These are phyloP conservation scores for Sugiyamaella valdiviana DNA, from an alignment of 805 yeast species.

Conservation along the genomic window DNA sequence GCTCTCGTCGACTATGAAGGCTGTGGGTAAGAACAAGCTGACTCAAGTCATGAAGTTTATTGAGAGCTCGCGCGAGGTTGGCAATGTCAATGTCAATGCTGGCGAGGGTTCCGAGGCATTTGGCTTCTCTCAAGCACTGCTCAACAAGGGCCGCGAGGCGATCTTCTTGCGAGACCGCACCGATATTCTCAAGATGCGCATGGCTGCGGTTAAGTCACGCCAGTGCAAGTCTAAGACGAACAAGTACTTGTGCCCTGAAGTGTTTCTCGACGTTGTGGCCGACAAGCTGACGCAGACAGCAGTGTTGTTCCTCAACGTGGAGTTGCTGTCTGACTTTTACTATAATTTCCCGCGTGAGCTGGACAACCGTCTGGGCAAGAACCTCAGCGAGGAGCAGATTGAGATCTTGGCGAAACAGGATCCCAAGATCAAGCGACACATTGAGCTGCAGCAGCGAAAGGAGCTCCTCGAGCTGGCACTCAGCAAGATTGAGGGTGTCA, in stretches of 20 bases:
- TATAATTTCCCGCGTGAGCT: constrained; percentile 93
- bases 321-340: constrained; percentile 86
- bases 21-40: constrained; percentile 79
- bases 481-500: constrained; percentile 76
- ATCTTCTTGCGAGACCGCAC: constrained; percentile 69
- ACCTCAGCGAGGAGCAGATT: constrained; percentile 66
- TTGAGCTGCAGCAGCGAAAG: constrained; percentile 89
- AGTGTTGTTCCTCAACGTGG: constrained; percentile 87
- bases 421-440: constrained; percentile 81
- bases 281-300: constrained; percentile 91
- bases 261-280: constrained; percentile 85
- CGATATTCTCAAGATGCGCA: constrained; percentile 62
- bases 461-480: constrained; percentile 80
- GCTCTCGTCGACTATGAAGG: constrained; percentile 50
- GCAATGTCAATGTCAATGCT: constrained; percentile 22
- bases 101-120: constrained; percentile 59
- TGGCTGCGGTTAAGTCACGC: constrained; percentile 66
- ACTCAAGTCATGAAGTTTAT: constrained; percentile 72
- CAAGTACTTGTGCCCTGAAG: constrained; percentile 90
- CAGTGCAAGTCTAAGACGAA: constrained; percentile 73
- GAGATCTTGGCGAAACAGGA: constrained; percentile 92
- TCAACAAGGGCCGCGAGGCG: constrained; percentile 80
- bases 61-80: constrained; percentile 25
- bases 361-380: constrained; percentile 63
- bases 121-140: constrained; percentile 73